phyloP scores from a whole-genome alignment of 148 eudicot genomes.

The Rhododendron mucronatum region DNA sequence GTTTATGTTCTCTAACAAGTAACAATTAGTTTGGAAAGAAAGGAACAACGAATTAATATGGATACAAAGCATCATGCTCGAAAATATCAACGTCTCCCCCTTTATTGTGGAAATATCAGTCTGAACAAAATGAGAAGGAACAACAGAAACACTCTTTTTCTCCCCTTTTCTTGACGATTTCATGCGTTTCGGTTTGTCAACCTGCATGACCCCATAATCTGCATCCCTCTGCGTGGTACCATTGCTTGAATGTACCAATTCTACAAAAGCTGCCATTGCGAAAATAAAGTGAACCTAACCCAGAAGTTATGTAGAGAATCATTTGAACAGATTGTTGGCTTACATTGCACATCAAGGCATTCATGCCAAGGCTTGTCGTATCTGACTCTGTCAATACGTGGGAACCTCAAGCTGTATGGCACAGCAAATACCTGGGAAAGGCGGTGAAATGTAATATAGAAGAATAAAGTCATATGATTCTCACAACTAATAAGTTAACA shows the following conservation, averaged over 20 bases:
- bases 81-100: slow-evolving; percentile 71
- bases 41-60: slow-evolving; percentile 12
- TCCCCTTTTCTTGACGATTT: slow-evolving; percentile 48
- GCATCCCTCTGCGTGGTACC: slow-evolving; percentile 66
- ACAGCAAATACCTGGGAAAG: slow-evolving; percentile 63
- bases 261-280: slow-evolving; percentile 54
- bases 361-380: slow-evolving; percentile 98
- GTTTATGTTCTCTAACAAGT: not conserved
- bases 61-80: slow-evolving; percentile 72
- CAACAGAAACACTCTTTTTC: slow-evolving; percentile 48
- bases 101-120: slow-evolving; percentile 83
- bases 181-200: slow-evolving; percentile 40
- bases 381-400: slow-evolving; percentile 85
- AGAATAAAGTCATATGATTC: slow-evolving; percentile 4
- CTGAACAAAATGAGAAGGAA: slow-evolving; percentile 79
- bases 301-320: not conserved
- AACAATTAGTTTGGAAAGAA: not conserved
- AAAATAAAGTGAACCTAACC: not conserved
- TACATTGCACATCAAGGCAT: slow-evolving; percentile 85
- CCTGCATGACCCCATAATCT: slow-evolving; percentile 29
- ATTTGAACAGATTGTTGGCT: slow-evolving; percentile 16
- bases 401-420: slow-evolving; percentile 90
- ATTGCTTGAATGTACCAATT: slow-evolving; percentile 79
- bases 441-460: not conserved
- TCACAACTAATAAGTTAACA: not conserved